These are phyloP conservation scores for Saitozyma podzolica DNA, from an alignment of 768 basidiomycete species.

Conservation along the genomic window DNA sequence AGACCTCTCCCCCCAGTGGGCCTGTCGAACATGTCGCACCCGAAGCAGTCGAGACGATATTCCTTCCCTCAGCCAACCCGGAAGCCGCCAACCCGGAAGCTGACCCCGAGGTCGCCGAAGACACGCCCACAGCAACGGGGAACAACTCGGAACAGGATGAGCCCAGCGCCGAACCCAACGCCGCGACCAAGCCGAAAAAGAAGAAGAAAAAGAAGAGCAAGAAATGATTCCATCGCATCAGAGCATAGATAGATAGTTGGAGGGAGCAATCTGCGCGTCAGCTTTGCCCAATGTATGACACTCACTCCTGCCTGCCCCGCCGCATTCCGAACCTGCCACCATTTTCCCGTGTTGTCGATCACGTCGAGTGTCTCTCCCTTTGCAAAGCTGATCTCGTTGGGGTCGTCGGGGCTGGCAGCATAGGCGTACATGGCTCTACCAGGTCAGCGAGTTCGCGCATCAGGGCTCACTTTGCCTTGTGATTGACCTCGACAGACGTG, in stretches of 20 bases:
- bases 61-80: too few relatives aligned
- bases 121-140: too few relatives aligned
- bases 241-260: conserved; percentile 47
- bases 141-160: not conserved
- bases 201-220: conserved; percentile 39
- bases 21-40: too few relatives aligned
- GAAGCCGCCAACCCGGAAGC: too few relatives aligned
- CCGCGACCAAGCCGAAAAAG: conserved; percentile 5
- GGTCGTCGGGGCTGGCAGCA: conserved; percentile 88
- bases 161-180: conserved; percentile 3
- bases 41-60: too few relatives aligned
- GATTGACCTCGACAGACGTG: not conserved
- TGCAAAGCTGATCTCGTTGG: conserved; percentile 88
- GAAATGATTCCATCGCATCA: conserved; percentile 20
- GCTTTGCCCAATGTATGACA: not conserved
- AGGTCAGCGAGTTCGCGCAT: conserved; percentile 12
- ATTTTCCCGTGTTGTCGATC: conserved; percentile 72
- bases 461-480: conserved; percentile 16
- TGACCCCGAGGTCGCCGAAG: too few relatives aligned
- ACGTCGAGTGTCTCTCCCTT: conserved; percentile 94
- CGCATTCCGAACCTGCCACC: conserved; percentile 48
- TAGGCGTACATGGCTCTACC: conserved; percentile 61
- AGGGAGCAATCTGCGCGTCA: conserved; percentile 45
- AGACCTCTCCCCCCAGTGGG: too few relatives aligned
- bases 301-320: conserved; percentile 48